A percentile compares a stretch with the other conserved stretches of the same genome.
phyloP scores from a whole-genome alignment of 768 basidiomycete species.

The Podaxis pistillaris region DNA sequence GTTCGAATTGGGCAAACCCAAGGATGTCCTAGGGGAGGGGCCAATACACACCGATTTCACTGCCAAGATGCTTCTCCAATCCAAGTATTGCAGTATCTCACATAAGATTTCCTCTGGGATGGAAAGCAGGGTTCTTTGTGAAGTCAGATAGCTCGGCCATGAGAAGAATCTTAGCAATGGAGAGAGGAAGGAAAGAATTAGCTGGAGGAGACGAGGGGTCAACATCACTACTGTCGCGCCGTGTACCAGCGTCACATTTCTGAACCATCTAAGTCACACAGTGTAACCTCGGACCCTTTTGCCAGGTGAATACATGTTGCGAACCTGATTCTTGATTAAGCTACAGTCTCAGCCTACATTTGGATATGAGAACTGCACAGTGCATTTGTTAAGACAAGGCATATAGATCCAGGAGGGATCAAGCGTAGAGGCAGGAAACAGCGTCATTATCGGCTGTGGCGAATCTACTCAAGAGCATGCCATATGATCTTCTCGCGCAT shows the following conservation, averaged over 20 bases:
- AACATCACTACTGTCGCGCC: no score
- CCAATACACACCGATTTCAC: background rate
- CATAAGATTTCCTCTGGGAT: background rate
- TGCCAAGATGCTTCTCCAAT: background rate
- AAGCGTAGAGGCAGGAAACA: conserved; percentile 19
- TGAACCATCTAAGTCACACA: no score
- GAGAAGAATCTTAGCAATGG: background rate
- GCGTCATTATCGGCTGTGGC: conserved; percentile 60
- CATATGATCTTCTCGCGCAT: background rate
- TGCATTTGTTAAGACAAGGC: no score
- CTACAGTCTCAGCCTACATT: no score
- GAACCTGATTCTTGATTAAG: no score
- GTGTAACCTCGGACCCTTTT: no score
- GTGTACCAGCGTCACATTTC: no score
- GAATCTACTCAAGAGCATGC: conserved; percentile 62
- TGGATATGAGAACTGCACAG: no score
- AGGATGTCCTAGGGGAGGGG: background rate
- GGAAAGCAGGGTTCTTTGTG: background rate
- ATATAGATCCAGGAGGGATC: conserved; percentile 11
- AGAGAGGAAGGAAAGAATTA: background rate
- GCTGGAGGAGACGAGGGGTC: no score
- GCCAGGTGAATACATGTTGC: no score
- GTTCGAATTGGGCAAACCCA: background rate
- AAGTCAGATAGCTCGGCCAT: background rate
- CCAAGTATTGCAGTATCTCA: background rate